Percentiles rank a stretch among this genome's conserved stretches.
phyloP scores from a whole-genome alignment of 2,329 filamentous ascomycete genomes.

The Aspergillus sp. region DNA sequence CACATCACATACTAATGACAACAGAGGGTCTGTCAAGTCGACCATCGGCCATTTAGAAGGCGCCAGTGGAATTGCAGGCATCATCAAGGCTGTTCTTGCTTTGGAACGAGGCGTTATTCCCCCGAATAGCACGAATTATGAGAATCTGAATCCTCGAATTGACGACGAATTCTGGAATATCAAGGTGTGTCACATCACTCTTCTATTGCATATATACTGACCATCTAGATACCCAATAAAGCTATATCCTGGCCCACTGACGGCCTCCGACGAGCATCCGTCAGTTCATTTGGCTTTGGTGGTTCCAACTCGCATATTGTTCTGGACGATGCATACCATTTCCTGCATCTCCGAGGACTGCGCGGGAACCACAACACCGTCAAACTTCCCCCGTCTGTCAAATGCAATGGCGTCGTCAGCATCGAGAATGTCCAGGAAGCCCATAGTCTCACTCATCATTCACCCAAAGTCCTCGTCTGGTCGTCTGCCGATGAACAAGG shows the following conservation, averaged over 20 bases:
- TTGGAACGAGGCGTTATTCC: conserved; percentile 42
- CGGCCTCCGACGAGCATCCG: conserved; percentile 17
- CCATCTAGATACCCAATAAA: conserved; percentile 4
- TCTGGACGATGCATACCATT: conserved; percentile 22
- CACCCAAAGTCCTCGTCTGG: conserved; percentile 2
- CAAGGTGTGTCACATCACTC: conserved; percentile 13
- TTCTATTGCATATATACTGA: background rate
- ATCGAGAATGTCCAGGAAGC: background rate
- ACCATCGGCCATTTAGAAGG: conserved; percentile 22
- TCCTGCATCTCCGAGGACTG: conserved; percentile 10
- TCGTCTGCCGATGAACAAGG: conserved; percentile 11
- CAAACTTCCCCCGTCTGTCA: conserved; percentile 1
- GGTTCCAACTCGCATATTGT: conserved; percentile 30
- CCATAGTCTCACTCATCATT: background rate
- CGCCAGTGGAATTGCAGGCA: conserved; percentile 33
- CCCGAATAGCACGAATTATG: conserved; percentile 37
- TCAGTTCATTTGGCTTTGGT: conserved; percentile 37
- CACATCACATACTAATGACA: background rate
- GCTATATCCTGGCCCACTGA: background rate
- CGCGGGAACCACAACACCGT: background rate
- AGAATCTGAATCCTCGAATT: conserved; percentile 32
- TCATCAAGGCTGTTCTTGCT: conserved; percentile 41
- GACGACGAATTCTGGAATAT: conserved; percentile 30
- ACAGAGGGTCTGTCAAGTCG: conserved; percentile 12
- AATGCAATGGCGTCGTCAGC: background rate